Evolutionary conservation across 106 monocot genomes (phyloP), one percentile per base, ranked within the genome.

Genomic region (Vanilla planifolia): DNA sequence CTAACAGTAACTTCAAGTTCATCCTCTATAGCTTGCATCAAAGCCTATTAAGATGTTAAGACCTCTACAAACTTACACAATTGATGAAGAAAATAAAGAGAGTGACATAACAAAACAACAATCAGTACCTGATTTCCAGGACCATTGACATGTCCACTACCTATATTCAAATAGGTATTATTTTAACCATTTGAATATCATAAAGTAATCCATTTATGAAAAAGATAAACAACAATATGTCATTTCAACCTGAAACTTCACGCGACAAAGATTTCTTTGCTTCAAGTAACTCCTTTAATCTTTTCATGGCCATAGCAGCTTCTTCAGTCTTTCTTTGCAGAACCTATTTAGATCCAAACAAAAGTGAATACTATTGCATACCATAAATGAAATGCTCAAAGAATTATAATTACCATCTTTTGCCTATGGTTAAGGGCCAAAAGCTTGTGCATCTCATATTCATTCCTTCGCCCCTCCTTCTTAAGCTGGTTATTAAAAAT

Each of bases 371-470:
- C 37, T 9, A 37, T 37, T 37, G 37, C 37, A 37, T 37, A 9
- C 37, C 4, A 37, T 9, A 37, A 37, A 37, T 37, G 37, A 24
- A 20, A 6, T 1, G 14, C 23, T 42, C 6, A 28, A 46, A 10
- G 43, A 32, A 1, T 37, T 1, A 35, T 57, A 52, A 13, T 23
- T 75, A 89, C 94, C 94, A 89, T 94, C 63, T 89, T 89, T 47
- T 94, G 94, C 71, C 89, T 80, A 67, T 94, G 94, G 35, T 94
- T 89, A 55, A 94, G 61, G 8, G 94, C 89, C 59, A 80, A 42
- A 43, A 89, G 76, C 60, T 89, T 94, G 53, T 85, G 94, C 94
- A 94, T 94, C 61, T 94, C 94, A 73, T 94, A 94, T 67, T 94
- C 89, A 57, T 77, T 85, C 70, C 83, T 83, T 22, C 94, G 41